Conservation (phyloP, 805 yeast species). For the Brettanomyces anomalus region DNA sequence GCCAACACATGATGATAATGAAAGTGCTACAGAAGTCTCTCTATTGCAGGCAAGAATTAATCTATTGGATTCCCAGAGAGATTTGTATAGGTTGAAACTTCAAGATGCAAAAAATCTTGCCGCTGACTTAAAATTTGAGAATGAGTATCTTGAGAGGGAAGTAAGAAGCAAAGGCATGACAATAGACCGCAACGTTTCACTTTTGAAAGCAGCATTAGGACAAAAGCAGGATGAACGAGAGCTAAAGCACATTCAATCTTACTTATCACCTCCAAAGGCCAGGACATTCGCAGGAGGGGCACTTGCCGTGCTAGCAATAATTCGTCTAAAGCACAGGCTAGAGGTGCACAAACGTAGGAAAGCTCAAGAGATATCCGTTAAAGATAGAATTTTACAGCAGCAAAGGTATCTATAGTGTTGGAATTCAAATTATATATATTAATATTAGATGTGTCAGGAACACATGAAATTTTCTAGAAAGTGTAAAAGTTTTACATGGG, state of each 20-base stretch:
- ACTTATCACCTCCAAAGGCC: background rate
- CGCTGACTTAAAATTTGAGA: conserved; percentile 28
- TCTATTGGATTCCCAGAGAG: conserved; percentile 31
- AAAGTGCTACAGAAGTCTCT: background rate
- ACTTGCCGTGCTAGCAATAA: conserved; percentile 29
- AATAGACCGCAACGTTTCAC: conserved; percentile 17
- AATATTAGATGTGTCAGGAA: no score
- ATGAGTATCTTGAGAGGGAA: conserved; percentile 23
- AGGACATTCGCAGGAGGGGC: conserved; percentile 20
- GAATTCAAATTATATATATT: background rate
- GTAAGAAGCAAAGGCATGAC: conserved; percentile 18
- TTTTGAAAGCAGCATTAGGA: conserved; percentile 8
- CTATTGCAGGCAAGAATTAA: conserved; percentile 6
- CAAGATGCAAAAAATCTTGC: conserved; percentile 31
- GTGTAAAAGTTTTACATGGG: no score
- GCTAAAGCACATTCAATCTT: no score
- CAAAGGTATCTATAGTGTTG: background rate
- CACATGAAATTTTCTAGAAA: no score
- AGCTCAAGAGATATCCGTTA: conserved; percentile 10
- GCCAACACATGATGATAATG: conserved; percentile 9
- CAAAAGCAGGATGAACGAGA: no score
- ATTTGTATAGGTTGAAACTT: conserved; percentile 37
- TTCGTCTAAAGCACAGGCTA: conserved; percentile 27
- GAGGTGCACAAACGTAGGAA: conserved; percentile 14
- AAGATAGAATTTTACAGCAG: conserved; percentile 8